Base-by-base conservation (phyloP, 768 basidiomycete species). In the Russula ochroleuca region DNA sequence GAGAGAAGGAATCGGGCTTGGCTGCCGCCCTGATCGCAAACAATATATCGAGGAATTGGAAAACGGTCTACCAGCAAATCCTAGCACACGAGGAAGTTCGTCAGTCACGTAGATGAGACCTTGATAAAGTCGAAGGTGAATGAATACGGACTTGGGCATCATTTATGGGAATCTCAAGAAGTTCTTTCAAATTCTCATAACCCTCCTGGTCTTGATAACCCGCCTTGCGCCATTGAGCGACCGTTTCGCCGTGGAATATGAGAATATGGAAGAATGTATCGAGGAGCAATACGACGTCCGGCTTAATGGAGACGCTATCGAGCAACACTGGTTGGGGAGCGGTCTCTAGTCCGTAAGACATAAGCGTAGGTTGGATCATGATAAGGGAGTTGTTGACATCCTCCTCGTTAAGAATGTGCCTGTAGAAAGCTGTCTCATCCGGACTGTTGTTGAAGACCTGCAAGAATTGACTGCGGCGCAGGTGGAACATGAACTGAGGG, bases 191-290 rank as follows among this genome's bases (percentile, higher is more conserved):
- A 76, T 99, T 98, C 76, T 98, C 97, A 71, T 98, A 97, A 40
- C 94, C 95, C 73, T 98, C 95, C 76, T 98, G 96, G 0, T 99
- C 95, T 71, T 98, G 97, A 72, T 98, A 99, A 0, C 94, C 95
- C 13, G 92, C 91, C 75, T 98, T 98, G 56, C 96, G 85, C 97
- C 97, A 99, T 73, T 94, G 90, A 0, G 97, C 95, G 53, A 99
- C 83, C 23, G 93, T 92, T 74, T 96, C 93, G 23, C 97, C 97
- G 73, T 99, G 97, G 88, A 97, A 98, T 75, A 99, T 98, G 70
- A 98, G 88, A 69, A 98, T 97, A 73, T 99, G 96, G 93, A 99
- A 98, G 84, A 96, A 99, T 2, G 96, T 98, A 72, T 99, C 97
- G 59, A 99, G 87, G 11, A 99, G 84, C 35, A 99, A 86, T 71